A percentile compares a stretch with the other conserved stretches of the same genome.
Evolutionary conservation across 768 basidiomycete species (phyloP).

Genomic region (Tremella fuciformis): DNA sequence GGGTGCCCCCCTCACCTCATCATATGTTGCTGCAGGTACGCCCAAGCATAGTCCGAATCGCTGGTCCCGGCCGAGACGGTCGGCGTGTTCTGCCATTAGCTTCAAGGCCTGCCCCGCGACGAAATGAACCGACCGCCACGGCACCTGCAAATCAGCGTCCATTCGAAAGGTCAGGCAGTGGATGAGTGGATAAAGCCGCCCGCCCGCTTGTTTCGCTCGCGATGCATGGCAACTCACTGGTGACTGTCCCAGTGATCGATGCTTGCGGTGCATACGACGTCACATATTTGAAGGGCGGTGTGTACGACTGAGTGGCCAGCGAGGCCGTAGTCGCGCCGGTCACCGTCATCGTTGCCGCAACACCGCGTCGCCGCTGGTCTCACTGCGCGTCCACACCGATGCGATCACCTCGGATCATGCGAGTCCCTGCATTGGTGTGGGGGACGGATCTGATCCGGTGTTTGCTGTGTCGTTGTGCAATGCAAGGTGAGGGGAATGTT

Average conservation of each 20-base stretch:
- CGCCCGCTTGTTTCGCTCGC: background rate
- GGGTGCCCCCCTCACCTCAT: constrained; percentile 28
- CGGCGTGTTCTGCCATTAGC: constrained; percentile 38
- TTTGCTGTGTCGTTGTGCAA: too few relatives aligned
- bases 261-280: constrained; percentile 30
- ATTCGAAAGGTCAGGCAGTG: too few relatives aligned
- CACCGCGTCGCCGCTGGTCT: too few relatives aligned
- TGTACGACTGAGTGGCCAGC: constrained; percentile 32
- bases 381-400: too few relatives aligned
- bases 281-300: constrained; percentile 46
- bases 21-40: constrained; percentile 49
- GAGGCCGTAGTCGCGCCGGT: constrained; percentile 36
- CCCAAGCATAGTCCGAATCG: constrained; percentile 44
- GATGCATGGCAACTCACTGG: constrained; percentile 24
- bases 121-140: constrained; percentile 3
- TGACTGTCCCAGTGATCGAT: constrained; percentile 36
- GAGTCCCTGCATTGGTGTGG: too few relatives aligned
- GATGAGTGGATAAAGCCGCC: too few relatives aligned
- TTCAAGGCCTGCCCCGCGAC: constrained; percentile 9
- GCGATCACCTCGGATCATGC: too few relatives aligned
- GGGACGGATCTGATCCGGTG: too few relatives aligned
- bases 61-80: constrained; percentile 32
- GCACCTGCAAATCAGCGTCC: constrained; percentile 22
- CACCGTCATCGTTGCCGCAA: constrained; percentile 35
- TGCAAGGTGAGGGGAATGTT: too few relatives aligned